Percentiles rank a stretch among this genome's conserved stretches.
These are phyloP conservation scores for Aspergillus arachidicola DNA, from an alignment of 2,329 filamentous ascomycete species.

Conservation along the genomic window DNA sequence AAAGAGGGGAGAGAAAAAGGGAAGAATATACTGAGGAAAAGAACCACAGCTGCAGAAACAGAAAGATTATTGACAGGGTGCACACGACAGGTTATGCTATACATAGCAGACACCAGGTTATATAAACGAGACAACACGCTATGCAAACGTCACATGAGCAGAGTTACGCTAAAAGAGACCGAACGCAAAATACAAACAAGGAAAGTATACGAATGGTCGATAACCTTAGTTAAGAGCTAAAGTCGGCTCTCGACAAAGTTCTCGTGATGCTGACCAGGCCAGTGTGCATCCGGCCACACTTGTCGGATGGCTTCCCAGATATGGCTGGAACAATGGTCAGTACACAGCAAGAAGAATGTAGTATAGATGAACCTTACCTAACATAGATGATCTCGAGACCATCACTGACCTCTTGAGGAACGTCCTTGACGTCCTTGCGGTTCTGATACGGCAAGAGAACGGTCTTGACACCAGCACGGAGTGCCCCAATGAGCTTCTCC, in stretches of 20 bases:
- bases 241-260: slow-evolving; percentile 77
- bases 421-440: slow-evolving; percentile 86
- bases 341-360: background rate
- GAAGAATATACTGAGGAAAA: background rate
- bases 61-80: background rate
- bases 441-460: slow-evolving; percentile 88
- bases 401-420: slow-evolving; percentile 85
- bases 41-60: too few relatives aligned
- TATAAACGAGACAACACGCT: slow-evolving; percentile 8
- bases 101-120: slow-evolving; percentile 2
- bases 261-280: slow-evolving; percentile 73
- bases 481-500: slow-evolving; percentile 94
- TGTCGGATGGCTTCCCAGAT: slow-evolving; percentile 92
- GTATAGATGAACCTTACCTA: slow-evolving; percentile 60
- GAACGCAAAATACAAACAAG: slow-evolving; percentile 1
- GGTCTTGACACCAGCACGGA: slow-evolving; percentile 91
- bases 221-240: slow-evolving; percentile 45
- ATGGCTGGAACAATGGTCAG: slow-evolving; percentile 58
- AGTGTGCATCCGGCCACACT: slow-evolving; percentile 88
- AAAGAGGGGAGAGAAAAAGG: background rate
- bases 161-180: slow-evolving; percentile 5
- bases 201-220: background rate
- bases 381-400: slow-evolving; percentile 89
- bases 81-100: background rate
- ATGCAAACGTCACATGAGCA: slow-evolving; percentile 7